These are phyloP conservation scores for Brassica carinata DNA, from an alignment of 345 rosid genomes.

Conservation along the genomic window DNA sequence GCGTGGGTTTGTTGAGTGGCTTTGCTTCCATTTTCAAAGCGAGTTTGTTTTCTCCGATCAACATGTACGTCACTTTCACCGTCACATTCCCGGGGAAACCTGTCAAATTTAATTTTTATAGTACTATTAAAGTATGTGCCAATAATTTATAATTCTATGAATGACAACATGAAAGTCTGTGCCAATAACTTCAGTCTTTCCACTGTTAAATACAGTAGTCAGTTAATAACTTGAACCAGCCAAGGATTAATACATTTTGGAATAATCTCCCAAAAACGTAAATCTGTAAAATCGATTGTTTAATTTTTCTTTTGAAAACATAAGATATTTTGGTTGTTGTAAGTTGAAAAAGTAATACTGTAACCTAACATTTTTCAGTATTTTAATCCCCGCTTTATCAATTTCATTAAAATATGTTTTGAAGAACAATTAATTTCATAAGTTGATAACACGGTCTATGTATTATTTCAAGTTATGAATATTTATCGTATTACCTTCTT, in stretches of 20 bases:
- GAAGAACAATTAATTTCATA: background rate
- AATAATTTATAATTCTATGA: background rate
- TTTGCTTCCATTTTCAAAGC: slow-evolving; percentile 60
- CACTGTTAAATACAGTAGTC: background rate
- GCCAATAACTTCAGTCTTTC: background rate
- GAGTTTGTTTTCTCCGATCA: slow-evolving; percentile 56
- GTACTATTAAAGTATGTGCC: background rate
- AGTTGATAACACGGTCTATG: background rate
- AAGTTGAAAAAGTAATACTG: background rate
- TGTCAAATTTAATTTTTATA: background rate
- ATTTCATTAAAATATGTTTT: no score
- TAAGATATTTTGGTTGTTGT: background rate
- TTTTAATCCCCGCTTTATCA: background rate
- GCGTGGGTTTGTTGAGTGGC: slow-evolving; percentile 60
- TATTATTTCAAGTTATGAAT: background rate
- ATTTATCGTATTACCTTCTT: slow-evolving; percentile 51
- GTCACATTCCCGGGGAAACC: slow-evolving; percentile 81
- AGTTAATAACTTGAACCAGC: background rate
- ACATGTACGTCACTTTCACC: slow-evolving; percentile 61
- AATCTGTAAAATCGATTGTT: background rate
- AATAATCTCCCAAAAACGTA: background rate
- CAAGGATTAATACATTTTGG: background rate
- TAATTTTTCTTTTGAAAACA: background rate
- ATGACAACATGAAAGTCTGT: background rate
- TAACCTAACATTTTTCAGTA: background rate